phyloP scores from a whole-genome alignment of 2,329 filamentous ascomycete genomes.

The Gaeumannomyces sp. region DNA sequence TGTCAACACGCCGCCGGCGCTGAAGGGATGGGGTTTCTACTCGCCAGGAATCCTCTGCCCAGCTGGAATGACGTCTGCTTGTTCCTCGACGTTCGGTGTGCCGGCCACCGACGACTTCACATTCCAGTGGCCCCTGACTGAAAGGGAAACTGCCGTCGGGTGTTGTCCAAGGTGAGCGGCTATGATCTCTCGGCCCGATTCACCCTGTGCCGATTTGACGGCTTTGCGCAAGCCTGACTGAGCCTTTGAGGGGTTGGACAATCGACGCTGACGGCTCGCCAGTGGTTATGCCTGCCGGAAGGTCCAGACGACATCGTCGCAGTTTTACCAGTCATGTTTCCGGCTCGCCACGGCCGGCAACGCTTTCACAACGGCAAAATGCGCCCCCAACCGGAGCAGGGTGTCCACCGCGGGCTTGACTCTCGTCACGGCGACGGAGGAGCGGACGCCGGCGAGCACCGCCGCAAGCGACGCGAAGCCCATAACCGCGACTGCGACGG shows the following conservation, averaged over 20 bases:
- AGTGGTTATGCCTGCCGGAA: too few relatives aligned
- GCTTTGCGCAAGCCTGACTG: too few relatives aligned
- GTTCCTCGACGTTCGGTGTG: constrained; percentile 22
- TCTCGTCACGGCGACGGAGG: constrained; percentile 6
- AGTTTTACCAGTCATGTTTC: constrained; percentile 20
- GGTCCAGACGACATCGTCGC: not conserved
- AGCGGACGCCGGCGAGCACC: not conserved
- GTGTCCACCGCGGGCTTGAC: constrained; percentile 14
- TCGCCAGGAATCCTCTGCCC: constrained; percentile 29
- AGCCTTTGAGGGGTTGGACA: too few relatives aligned
- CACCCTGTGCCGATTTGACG: too few relatives aligned
- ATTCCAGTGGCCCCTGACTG: constrained; percentile 16
- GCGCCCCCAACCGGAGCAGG: constrained; percentile 15
- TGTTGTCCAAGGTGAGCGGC: constrained; percentile 21
- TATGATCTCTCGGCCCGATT: not conserved
- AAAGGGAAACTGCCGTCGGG: constrained; percentile 22
- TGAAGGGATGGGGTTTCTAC: constrained; percentile 29
- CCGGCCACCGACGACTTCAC: constrained; percentile 1
- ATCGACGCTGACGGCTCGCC: too few relatives aligned
- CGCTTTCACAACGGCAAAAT: constrained; percentile 17
- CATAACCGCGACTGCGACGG: not conserved
- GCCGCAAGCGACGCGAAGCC: not conserved
- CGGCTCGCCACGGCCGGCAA: constrained; percentile 18
- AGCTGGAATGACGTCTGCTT: constrained; percentile 25
- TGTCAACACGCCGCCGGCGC: constrained; percentile 13